Evolutionary conservation across 441 rosid genomes (phyloP).

Genomic region (Sinapis alba): DNA sequence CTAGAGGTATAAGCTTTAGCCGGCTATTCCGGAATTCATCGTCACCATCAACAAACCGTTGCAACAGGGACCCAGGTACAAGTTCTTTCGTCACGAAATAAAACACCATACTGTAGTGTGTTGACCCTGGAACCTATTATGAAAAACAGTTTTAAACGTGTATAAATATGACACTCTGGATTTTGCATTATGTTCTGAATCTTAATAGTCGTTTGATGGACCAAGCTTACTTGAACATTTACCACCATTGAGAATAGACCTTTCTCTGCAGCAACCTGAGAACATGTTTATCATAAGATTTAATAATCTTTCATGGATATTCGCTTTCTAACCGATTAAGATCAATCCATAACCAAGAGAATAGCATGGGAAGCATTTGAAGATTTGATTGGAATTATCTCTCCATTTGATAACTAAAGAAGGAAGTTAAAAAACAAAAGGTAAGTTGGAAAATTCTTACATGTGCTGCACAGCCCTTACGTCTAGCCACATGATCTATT

Average conservation of each 20-base stretch:
- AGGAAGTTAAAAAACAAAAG: not conserved
- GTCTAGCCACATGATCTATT: slow-evolving; percentile 96
- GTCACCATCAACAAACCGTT: slow-evolving; percentile 96
- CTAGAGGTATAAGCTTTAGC: slow-evolving; percentile 92
- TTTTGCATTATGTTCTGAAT: not conserved
- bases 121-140: slow-evolving; percentile 90
- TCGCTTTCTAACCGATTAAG: not conserved
- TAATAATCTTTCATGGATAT: not conserved
- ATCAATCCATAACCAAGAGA: slow-evolving; percentile 3
- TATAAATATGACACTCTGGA: slow-evolving; percentile 1
- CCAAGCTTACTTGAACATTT: slow-evolving; percentile 89
- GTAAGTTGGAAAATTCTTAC: slow-evolving; percentile 45
- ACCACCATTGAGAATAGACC: slow-evolving; percentile 84
- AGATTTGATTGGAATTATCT: not conserved
- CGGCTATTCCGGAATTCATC: slow-evolving; percentile 98
- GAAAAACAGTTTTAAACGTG: not conserved
- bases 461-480: slow-evolving; percentile 95
- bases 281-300: slow-evolving; percentile 22
- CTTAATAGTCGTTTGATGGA: slow-evolving; percentile 7
- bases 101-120: slow-evolving; percentile 98
- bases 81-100: slow-evolving; percentile 84
- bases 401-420: not conserved
- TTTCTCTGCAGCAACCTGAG: slow-evolving; percentile 91
- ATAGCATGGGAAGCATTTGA: not conserved
- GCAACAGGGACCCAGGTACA: slow-evolving; percentile 84